Evolutionary conservation across 116 monocot genomes (phyloP), one percentile per base, ranked within the genome.

Genomic region (Zostera marina): DNA sequence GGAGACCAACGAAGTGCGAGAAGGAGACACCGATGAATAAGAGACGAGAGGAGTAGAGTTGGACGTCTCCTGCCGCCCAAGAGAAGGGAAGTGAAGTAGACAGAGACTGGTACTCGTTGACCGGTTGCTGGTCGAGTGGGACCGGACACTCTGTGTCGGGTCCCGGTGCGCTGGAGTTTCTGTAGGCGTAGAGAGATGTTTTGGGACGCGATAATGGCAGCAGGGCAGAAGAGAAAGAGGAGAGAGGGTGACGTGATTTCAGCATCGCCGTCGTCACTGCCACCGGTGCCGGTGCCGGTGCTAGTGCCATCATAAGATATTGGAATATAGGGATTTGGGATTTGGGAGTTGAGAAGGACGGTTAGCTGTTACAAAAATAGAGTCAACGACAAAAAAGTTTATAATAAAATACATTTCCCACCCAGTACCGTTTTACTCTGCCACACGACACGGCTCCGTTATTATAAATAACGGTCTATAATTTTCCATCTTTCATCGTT

Each of bases 101-200:
- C 11, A 94, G 77, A 9, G 79, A 5, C 72, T 81, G 81, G 82
- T 82, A 88, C 77, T 94, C 94, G 75, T 94, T 87, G 23, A 94
- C 79, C 9, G 88, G 93, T 52, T 77, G 88, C 75, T 94, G 93
- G 49, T 94, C 93, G 51, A 44, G 66, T 58, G 93, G 93, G n/a
- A 94, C 88, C 9, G 93, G 93, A 65, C 93, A 88, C 69, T 84
- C 87, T 9, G 81, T 77, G 43, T 84, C 79, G 17, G 49, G 49
- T 2, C 32, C 32, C 48, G 78, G 72, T 22, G 88, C 52, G 62
- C 71, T 76, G 22, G 76, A 69, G 73, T 75, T 77, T 12, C 79
- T 55, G 51, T 66, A 84, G 16, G 87, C 73, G 24, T 72, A 81
- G 24, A 70, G 11, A 1, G 63, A 71, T 9, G 47, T 20, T 1